Evolutionary conservation across 371 early-diverging fungal species (phyloP).

Genomic region (Massospora cicadina): DNA sequence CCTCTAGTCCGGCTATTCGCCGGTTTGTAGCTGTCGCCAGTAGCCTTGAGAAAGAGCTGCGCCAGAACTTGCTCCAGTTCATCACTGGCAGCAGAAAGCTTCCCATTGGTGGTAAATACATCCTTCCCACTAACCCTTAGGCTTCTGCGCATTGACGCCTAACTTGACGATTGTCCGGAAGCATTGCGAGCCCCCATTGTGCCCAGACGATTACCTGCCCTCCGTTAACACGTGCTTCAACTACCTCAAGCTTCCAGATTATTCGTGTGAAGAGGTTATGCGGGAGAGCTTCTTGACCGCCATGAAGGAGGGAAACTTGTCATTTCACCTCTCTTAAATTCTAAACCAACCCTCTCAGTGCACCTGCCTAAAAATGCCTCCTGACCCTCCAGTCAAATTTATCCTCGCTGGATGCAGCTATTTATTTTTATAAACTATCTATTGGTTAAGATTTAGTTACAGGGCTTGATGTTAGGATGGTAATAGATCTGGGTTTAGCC

Average conservation of each 20-base stretch:
- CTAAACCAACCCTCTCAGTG: too few relatives aligned
- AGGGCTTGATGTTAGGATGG: too few relatives aligned
- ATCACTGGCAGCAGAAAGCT: conserved; percentile 79
- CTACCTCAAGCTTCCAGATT: conserved; percentile 83
- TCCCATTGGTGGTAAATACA: conserved; percentile 45
- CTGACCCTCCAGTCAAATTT: too few relatives aligned
- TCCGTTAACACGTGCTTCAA: conserved; percentile 94
- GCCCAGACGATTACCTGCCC: conserved; percentile 70
- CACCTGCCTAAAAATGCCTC: too few relatives aligned
- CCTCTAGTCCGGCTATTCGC: conserved; percentile 43
- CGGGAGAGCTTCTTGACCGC: conserved; percentile 42
- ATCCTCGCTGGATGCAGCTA: too few relatives aligned
- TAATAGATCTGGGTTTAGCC: too few relatives aligned
- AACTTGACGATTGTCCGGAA: conserved; percentile 78
- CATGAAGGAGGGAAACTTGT: conserved; percentile 70
- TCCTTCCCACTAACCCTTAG: not conserved
- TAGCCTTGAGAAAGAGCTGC: conserved; percentile 31
- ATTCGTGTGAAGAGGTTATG: conserved; percentile 48
- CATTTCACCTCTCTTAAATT: conserved; percentile 61
- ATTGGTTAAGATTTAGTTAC: too few relatives aligned
- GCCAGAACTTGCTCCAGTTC: conserved; percentile 73
- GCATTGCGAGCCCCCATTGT: conserved; percentile 35
- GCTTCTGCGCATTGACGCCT: conserved; percentile 67
- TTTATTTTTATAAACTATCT: too few relatives aligned
- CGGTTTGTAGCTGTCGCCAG: conserved; percentile 47